These are phyloP conservation scores for Garcia nutans DNA, from an alignment of 345 rosid species.

Conservation along the genomic window DNA sequence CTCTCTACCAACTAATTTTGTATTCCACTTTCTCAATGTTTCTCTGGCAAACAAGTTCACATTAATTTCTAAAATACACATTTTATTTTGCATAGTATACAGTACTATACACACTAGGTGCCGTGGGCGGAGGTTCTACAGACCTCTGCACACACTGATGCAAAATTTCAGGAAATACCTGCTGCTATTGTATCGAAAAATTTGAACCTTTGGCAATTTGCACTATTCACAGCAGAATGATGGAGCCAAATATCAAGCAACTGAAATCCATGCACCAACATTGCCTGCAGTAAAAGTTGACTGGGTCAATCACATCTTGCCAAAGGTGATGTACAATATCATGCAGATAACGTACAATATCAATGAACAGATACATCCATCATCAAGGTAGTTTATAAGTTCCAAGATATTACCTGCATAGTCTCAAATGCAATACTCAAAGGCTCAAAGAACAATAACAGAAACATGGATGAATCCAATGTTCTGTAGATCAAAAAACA, in stretches of 20 bases:
- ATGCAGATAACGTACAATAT: too few species aligned
- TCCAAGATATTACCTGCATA: constrained; percentile 47
- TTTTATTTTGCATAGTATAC: background rate
- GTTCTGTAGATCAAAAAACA: constrained; percentile 45
- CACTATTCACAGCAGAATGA: constrained; percentile 59
- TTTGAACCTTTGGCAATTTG: constrained; percentile 61
- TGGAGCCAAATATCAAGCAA: constrained; percentile 82
- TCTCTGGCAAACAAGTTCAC: background rate
- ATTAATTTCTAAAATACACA: background rate
- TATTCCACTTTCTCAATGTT: background rate
- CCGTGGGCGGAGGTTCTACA: background rate
- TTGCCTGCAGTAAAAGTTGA: constrained; percentile 52
- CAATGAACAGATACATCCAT: constrained; percentile 1
- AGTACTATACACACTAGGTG: background rate
- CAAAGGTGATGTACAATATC: too few species aligned
- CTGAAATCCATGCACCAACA: constrained; percentile 91
- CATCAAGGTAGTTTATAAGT: background rate
- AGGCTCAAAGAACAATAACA: constrained; percentile 64
- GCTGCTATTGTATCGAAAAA: constrained; percentile 62
- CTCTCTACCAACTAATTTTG: background rate
- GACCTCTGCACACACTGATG: background rate
- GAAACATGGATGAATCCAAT: constrained; percentile 41
- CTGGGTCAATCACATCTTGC: background rate
- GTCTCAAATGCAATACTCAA: constrained; percentile 67
- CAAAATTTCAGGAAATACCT: constrained; percentile 42